Conservation (phyloP, 306 rosid species). For the Corylus americana region DNA sequence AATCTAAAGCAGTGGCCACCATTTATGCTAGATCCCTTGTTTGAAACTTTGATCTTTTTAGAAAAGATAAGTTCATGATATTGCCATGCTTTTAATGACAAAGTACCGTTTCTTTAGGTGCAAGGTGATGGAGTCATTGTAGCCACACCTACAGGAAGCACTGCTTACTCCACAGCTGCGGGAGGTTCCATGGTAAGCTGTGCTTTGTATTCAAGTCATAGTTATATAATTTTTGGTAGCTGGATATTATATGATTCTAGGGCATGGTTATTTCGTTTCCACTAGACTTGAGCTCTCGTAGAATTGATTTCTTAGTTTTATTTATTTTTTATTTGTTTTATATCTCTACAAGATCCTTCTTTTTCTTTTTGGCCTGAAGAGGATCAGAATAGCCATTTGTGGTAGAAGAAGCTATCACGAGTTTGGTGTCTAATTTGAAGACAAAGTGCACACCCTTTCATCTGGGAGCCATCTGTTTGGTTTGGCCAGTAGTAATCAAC, state of each 20-base stretch:
- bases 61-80: constrained; percentile 20
- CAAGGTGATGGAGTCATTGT: constrained; percentile 99
- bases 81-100: constrained; percentile 23
- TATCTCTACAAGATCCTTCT: neutral
- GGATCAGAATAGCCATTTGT: neutral
- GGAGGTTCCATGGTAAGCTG: constrained; percentile 94
- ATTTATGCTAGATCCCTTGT: constrained; percentile 21
- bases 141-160: constrained; percentile 99
- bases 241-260: neutral
- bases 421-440: too few species aligned
- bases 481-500: too few species aligned
- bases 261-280: neutral
- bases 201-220: neutral
- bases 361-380: neutral
- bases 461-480: neutral
- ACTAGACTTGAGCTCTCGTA: neutral
- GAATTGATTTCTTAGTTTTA: neutral
- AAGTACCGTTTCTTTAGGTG: constrained; percentile 51
- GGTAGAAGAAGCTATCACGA: neutral
- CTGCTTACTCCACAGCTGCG: constrained; percentile 98
- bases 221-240: neutral
- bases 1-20: neutral
- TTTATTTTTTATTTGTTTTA: neutral
- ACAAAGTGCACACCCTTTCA: neutral
- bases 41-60: constrained; percentile 4